These are phyloP conservation scores for Prinsepia uniflora DNA, from an alignment of 306 rosid species.

Conservation along the genomic window DNA sequence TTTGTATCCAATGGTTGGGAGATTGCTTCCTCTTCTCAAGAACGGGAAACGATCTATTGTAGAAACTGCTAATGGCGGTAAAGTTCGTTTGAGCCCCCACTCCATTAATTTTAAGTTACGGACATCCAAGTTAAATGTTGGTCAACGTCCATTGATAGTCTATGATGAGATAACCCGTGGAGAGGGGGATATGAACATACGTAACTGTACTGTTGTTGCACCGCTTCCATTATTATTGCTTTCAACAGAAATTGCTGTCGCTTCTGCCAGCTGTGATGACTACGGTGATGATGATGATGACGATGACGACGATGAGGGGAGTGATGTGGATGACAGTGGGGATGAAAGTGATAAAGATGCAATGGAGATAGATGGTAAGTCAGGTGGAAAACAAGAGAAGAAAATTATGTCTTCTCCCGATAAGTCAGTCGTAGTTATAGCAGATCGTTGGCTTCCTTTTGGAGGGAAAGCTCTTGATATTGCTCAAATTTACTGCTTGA, in stretches of 20 bases:
- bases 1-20: slow-evolving; percentile 89
- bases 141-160: slow-evolving; percentile 41
- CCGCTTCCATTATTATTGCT: slow-evolving; percentile 73
- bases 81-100: slow-evolving; percentile 57
- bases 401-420: slow-evolving; percentile 77
- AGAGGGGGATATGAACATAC: slow-evolving; percentile 57
- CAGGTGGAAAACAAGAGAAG: slow-evolving; percentile 39
- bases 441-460: slow-evolving; percentile 77
- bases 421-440: slow-evolving; percentile 54
- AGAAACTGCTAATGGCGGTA: slow-evolving; percentile 53
- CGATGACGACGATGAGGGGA: slow-evolving; percentile 1
- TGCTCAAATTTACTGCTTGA: slow-evolving; percentile 88
- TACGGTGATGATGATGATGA: slow-evolving; percentile 6
- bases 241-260: slow-evolving; percentile 85
- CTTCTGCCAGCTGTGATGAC: slow-evolving; percentile 36
- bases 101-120: slow-evolving; percentile 45
- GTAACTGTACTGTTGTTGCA: slow-evolving; percentile 63
- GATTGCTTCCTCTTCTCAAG: slow-evolving; percentile 35
- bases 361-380: slow-evolving; percentile 43
- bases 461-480: slow-evolving; percentile 77
- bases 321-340: slow-evolving; percentile 4
- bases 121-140: slow-evolving; percentile 7
- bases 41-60: slow-evolving; percentile 29
- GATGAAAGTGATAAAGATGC: slow-evolving; percentile 50
- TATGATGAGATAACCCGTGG: slow-evolving; percentile 74